phyloP scores from a whole-genome alignment of 176 grass and related monocot species.

The Leersia perrieri region DNA sequence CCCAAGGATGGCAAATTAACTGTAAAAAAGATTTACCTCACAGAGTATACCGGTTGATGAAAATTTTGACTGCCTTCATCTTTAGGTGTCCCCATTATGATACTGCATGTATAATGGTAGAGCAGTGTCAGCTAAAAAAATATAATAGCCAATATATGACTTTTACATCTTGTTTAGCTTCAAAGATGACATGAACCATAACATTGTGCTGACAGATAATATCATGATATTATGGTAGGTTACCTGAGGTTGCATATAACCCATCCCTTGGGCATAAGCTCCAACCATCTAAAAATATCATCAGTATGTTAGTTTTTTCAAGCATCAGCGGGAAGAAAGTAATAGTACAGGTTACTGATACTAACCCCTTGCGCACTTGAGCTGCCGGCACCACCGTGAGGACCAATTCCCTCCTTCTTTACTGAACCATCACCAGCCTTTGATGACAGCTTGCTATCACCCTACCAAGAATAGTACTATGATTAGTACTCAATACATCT shows the following conservation, averaged over 20 bases:
- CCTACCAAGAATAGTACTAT: slow-evolving; percentile 37
- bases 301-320: slow-evolving; percentile 28
- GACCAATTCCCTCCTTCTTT: slow-evolving; percentile 62
- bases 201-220: slow-evolving; percentile 4
- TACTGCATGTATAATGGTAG: slow-evolving; percentile 38
- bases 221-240: slow-evolving; percentile 1
- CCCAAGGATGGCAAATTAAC: neutral
- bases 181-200: slow-evolving; percentile 7
- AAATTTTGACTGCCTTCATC: slow-evolving; percentile 33
- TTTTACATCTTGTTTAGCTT: slow-evolving; percentile 8
- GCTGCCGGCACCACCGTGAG: slow-evolving; percentile 56
- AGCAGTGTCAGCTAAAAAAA: slow-evolving; percentile 9
- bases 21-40: slow-evolving; percentile 18
- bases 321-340: neutral
- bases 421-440: slow-evolving; percentile 70
- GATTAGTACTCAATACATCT: neutral
- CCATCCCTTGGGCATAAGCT: slow-evolving; percentile 81
- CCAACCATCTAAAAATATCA: slow-evolving; percentile 64
- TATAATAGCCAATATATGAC: neutral
- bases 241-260: slow-evolving; percentile 98
- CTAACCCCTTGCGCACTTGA: slow-evolving; percentile 67
- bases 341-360: slow-evolving; percentile 24
- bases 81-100: slow-evolving; percentile 72
- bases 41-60: slow-evolving; percentile 21
- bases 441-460: slow-evolving; percentile 86